phyloP scores from a whole-genome alignment of 1,284 basidiomycete genomes.

The Cerrena zonata region DNA sequence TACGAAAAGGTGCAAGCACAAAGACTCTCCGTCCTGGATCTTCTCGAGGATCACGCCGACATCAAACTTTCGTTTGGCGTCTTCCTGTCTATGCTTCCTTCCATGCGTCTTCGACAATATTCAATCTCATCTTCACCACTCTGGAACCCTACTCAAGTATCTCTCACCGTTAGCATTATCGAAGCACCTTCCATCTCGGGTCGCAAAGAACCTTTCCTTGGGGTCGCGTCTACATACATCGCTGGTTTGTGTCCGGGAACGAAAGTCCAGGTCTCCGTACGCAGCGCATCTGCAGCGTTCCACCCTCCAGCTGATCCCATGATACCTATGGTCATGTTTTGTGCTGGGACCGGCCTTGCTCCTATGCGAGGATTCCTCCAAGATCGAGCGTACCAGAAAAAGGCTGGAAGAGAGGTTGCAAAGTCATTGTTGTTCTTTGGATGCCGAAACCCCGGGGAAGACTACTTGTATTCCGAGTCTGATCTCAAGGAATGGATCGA shows the following conservation, averaged over 20 bases:
- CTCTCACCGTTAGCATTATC: slow-evolving; percentile 44
- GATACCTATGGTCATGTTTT: slow-evolving; percentile 44
- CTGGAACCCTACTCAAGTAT: slow-evolving; percentile 38
- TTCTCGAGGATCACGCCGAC: slow-evolving; percentile 38
- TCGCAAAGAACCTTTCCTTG: slow-evolving; percentile 34
- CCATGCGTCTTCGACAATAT: slow-evolving; percentile 49
- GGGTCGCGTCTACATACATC: slow-evolving; percentile 47
- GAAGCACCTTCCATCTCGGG: slow-evolving; percentile 33
- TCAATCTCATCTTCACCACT: slow-evolving; percentile 51
- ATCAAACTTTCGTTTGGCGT: slow-evolving; percentile 36
- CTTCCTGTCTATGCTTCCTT: slow-evolving; percentile 40
- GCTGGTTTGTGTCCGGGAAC: slow-evolving; percentile 38
- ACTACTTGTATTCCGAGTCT: slow-evolving; percentile 39
- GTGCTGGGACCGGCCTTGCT: slow-evolving; percentile 45
- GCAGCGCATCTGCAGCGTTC: slow-evolving; percentile 39
- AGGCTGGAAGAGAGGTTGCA: slow-evolving; percentile 40
- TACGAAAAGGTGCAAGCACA: slow-evolving; percentile 35
- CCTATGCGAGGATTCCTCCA: slow-evolving; percentile 53
- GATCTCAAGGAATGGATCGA: slow-evolving; percentile 41
- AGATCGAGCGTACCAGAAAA: slow-evolving; percentile 45
- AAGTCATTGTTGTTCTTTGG: slow-evolving; percentile 46
- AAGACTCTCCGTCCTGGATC: slow-evolving; percentile 40
- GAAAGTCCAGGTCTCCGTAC: slow-evolving; percentile 41
- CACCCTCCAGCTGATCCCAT: slow-evolving; percentile 41
- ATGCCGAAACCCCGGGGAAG: slow-evolving; percentile 38